Conservation (phyloP, 805 yeast genomes). For the Saccharomycopsis sp. region DNA sequence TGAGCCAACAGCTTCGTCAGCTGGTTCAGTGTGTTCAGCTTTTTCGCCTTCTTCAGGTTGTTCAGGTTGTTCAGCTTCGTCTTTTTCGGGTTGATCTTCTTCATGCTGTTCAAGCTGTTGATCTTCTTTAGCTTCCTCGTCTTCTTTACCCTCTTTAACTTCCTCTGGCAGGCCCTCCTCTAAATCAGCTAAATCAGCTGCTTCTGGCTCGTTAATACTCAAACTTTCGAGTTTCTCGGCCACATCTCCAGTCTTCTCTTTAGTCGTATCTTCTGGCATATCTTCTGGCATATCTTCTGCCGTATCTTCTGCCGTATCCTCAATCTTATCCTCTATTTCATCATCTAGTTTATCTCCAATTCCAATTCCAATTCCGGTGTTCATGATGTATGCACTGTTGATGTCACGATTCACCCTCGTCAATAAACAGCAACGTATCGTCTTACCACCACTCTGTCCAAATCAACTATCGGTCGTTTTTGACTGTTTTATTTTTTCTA, state of each 20-base stretch:
- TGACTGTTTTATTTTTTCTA: too few species aligned
- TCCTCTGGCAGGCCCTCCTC: neutral
- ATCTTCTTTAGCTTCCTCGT: neutral
- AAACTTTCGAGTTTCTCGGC: neutral
- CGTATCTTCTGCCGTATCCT: neutral
- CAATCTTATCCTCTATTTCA: neutral
- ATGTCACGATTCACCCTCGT: too few species aligned
- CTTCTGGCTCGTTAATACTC: neutral
- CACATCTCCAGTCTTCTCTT: too few species aligned
- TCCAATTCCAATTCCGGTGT: too few species aligned
- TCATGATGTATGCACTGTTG: too few species aligned
- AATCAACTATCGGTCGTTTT: too few species aligned
- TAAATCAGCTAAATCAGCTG: neutral
- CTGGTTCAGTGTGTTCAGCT: constrained; percentile 20
- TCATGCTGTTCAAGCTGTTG: neutral
- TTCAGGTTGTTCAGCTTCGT: neutral
- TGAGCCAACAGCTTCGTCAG: constrained; percentile 30
- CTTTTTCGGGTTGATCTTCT: neutral
- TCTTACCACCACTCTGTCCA: too few species aligned
- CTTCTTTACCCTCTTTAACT: neutral
- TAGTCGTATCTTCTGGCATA: too few species aligned
- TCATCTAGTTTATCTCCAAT: too few species aligned
- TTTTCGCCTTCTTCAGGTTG: neutral
- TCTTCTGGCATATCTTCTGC: too few species aligned
- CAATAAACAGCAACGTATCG: too few species aligned